A percentile compares a stretch with the other conserved stretches of the same genome.
Conservation (phyloP, 1,139 yeast genomes). For the Scheffersomyces illinoinensis region DNA sequence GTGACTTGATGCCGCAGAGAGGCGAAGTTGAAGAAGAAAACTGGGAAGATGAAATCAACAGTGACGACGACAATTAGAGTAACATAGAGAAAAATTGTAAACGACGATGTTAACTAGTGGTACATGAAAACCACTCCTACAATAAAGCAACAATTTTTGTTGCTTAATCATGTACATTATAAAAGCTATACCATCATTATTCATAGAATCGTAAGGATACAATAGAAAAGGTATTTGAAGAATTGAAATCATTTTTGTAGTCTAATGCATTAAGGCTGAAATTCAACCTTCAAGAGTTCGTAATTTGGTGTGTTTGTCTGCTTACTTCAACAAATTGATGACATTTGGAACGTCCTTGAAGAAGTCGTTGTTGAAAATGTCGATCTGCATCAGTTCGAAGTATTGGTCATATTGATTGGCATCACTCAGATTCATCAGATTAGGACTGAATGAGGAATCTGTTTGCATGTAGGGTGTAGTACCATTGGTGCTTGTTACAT, state of each 20-base stretch:
- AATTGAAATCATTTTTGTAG: not conserved
- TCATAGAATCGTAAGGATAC: not conserved
- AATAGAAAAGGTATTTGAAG: not conserved
- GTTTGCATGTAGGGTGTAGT: not conserved
- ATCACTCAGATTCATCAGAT: not conserved
- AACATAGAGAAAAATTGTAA: not conserved
- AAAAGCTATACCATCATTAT: not conserved
- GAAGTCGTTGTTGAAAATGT: slow-evolving; percentile 31
- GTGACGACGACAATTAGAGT: slow-evolving; percentile 16
- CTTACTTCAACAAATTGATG: slow-evolving; percentile 14
- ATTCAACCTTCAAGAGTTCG: not conserved
- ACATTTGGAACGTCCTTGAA: slow-evolving; percentile 29
- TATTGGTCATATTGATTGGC: slow-evolving; percentile 21
- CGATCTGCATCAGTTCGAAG: slow-evolving; percentile 31
- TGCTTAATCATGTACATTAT: not conserved
- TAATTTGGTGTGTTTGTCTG: not conserved
- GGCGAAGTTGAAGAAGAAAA: slow-evolving; percentile 43
- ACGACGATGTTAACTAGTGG: not conserved
- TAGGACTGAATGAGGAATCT: not conserved
- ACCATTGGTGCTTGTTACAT: not conserved
- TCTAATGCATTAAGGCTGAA: not conserved
- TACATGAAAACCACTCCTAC: not conserved
- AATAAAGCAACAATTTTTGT: not conserved
- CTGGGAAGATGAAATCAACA: slow-evolving; percentile 48
- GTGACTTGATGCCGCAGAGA: slow-evolving; percentile 45